Evolutionary conservation across 148 eudicot genomes (phyloP).

Genomic region (Vaccinium vitisidaea): DNA sequence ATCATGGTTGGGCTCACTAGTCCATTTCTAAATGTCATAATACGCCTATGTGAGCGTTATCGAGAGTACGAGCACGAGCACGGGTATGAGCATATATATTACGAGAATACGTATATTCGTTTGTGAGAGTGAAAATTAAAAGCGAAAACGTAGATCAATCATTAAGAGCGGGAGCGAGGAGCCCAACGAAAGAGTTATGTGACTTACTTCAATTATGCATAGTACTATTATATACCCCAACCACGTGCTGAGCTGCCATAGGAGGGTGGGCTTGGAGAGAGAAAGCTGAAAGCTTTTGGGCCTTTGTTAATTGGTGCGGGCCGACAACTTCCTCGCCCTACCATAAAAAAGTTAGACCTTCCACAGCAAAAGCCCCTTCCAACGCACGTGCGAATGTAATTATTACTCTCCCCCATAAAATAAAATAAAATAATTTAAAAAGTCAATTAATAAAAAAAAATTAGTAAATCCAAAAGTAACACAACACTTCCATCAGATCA

Average conservation of each 20-base stretch:
- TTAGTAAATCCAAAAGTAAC: background rate
- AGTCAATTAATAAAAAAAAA: background rate
- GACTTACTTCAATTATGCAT: background rate
- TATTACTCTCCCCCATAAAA: conserved; percentile 24
- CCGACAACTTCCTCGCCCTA: conserved; percentile 46
- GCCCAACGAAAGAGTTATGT: no score
- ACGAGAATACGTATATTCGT: no score
- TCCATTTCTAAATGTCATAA: background rate
- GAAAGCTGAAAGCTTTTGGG: conserved; percentile 25
- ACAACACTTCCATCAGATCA: conserved; percentile 2
- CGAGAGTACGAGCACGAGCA: no score
- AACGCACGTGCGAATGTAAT: conserved; percentile 48
- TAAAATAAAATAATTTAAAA: conserved; percentile 4
- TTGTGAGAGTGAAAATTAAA: no score
- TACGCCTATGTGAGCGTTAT: no score
- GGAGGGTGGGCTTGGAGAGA: conserved; percentile 19
- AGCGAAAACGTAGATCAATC: no score
- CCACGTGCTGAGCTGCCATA: conserved; percentile 48
- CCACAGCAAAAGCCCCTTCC: conserved; percentile 16
- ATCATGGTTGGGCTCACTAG: background rate
- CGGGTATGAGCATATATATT: no score
- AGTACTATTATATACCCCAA: conserved; percentile 15
- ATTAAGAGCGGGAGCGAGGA: no score
- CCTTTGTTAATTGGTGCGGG: conserved; percentile 14
- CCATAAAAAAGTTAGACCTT: conserved; percentile 30